Conservation (phyloP, 768 basidiomycete genomes). For the Kwoniella europaea region DNA sequence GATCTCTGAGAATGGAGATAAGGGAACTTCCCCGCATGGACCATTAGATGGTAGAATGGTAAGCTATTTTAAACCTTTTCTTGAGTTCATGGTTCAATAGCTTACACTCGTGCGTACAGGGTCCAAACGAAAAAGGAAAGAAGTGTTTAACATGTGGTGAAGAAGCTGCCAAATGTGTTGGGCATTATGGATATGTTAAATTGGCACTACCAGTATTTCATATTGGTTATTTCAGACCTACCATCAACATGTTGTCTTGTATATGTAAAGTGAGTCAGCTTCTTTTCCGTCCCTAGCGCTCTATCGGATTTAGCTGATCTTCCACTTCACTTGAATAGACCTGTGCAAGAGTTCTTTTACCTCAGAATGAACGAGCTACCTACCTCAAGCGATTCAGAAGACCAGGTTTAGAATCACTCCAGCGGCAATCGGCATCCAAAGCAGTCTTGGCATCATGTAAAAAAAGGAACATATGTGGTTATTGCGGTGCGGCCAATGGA, state of each 20-base stretch:
- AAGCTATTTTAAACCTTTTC: constrained; percentile 44
- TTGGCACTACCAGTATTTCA: constrained; percentile 96
- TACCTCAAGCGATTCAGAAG: constrained; percentile 90
- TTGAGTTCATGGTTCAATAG: background rate
- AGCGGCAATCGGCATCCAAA: constrained; percentile 79
- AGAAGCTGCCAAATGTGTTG: constrained; percentile 89
- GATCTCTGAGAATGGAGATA: constrained; percentile 60
- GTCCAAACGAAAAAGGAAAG: constrained; percentile 88
- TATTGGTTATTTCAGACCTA: constrained; percentile 97
- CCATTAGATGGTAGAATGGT: constrained; percentile 91
- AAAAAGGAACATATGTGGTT: constrained; percentile 88
- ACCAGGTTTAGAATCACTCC: constrained; percentile 88
- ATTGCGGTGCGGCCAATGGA: constrained; percentile 92
- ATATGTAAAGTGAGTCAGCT: constrained; percentile 82
- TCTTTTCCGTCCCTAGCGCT: background rate
- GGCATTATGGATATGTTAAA: constrained; percentile 99
- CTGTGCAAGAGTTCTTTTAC: constrained; percentile 87
- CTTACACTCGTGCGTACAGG: constrained; percentile 62
- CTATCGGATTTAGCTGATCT: background rate
- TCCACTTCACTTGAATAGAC: constrained; percentile 60
- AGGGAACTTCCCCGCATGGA: constrained; percentile 86
- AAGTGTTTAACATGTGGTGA: constrained; percentile 95
- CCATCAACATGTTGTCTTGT: constrained; percentile 87
- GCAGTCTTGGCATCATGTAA: constrained; percentile 83
- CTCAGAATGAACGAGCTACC: constrained; percentile 79